Conservation (phyloP, 768 basidiomycete species). For the Termitomyces titanicus region DNA sequence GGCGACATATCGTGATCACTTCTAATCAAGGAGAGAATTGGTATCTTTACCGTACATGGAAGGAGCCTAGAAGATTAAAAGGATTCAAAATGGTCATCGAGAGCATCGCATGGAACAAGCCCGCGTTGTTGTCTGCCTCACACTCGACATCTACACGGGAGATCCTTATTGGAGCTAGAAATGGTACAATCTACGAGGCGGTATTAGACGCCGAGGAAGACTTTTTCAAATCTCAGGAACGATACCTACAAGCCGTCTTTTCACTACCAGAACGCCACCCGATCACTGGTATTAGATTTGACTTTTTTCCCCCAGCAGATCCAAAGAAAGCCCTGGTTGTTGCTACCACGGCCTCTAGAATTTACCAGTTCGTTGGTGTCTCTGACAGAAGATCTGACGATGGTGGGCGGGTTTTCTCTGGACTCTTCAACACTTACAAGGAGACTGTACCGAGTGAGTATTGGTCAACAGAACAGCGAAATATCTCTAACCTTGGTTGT, state of each 20-base stretch:
- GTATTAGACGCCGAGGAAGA: conserved; percentile 89
- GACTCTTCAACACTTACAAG: conserved; percentile 68
- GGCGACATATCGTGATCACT: conserved; percentile 84
- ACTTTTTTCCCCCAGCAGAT: conserved; percentile 65
- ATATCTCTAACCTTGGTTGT: conserved; percentile 3
- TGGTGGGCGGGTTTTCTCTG: conserved; percentile 66
- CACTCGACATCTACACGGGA: conserved; percentile 76
- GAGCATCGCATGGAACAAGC: conserved; percentile 88
- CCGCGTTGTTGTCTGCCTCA: conserved; percentile 57
- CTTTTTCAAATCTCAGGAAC: conserved; percentile 86
- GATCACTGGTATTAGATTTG: conserved; percentile 82
- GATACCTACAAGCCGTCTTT: conserved; percentile 71
- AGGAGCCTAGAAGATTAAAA: conserved; percentile 78
- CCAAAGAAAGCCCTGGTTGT: conserved; percentile 67
- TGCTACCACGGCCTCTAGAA: conserved; percentile 79
- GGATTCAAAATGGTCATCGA: conserved; percentile 85
- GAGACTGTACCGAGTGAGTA: conserved; percentile 75
- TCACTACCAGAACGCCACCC: conserved; percentile 77
- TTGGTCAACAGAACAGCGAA: conserved; percentile 1
- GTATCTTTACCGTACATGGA: conserved; percentile 81
- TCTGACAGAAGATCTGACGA: conserved; percentile 72
- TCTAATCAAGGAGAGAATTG: conserved; percentile 90
- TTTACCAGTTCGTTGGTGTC: conserved; percentile 84
- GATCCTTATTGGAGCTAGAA: conserved; percentile 82
- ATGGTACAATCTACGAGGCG: conserved; percentile 85